phyloP scores from a whole-genome alignment of 129 eudicot genomes.

The Glebionis coronaria region DNA sequence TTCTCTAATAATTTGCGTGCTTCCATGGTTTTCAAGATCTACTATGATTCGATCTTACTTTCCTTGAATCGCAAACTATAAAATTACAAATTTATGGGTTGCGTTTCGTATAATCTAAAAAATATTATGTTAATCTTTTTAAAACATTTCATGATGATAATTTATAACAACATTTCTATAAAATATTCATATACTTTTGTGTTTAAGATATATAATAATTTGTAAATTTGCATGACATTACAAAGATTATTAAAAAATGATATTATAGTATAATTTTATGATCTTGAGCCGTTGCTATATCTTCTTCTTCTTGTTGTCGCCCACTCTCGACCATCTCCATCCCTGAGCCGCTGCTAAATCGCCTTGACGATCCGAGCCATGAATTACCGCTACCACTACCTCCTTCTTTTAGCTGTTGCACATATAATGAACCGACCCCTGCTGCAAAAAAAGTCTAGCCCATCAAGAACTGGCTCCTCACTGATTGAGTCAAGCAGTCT shows the following conservation, averaged over 20 bases:
- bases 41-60: conserved; percentile 6
- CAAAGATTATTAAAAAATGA: no score
- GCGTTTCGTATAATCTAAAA: no score
- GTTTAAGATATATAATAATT: no score
- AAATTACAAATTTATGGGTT: no score
- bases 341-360: conserved; percentile 38
- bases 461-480: conserved; percentile 78
- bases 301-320: conserved; percentile 42
- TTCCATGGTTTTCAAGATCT: not conserved
- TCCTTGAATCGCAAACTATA: no score
- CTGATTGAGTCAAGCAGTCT: conserved; percentile 51
- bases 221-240: no score
- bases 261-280: no score
- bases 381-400: conserved; percentile 35
- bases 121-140: no score
- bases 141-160: no score
- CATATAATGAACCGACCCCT: conserved; percentile 84
- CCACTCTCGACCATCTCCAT: conserved; percentile 74
- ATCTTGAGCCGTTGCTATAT: conserved; percentile 84
- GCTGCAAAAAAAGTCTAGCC: conserved; percentile 85
- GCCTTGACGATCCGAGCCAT: conserved; percentile 50
- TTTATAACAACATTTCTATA: no score
- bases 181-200: no score
- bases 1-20: not conserved
- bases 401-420: conserved; percentile 74